Evolutionary conservation across 345 rosid genomes (phyloP), one percentile per base, ranked within the genome.

Genomic region (Corchorus olitorius): DNA sequence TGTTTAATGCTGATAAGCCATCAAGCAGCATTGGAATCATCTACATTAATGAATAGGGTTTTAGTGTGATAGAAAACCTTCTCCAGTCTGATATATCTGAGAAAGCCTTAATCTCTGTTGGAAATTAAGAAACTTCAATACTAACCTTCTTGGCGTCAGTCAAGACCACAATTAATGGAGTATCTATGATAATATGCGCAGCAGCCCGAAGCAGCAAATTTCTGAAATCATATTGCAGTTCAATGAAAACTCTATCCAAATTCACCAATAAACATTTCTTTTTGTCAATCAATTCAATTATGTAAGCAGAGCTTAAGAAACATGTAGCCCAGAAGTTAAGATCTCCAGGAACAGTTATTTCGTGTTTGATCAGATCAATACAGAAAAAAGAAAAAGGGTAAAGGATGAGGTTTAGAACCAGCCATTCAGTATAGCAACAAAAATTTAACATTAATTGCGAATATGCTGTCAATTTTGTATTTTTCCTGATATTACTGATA

Each of bases 61-160:
- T 34, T 2, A 70, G 58, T 61, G 80, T n/a, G 74, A 77, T 71
- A 27, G 77, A 41, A 41, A 64, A 53, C 63, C 61, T 39, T 72
- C 45, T 19, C 78, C 45, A 46, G 78, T 70, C 34, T 17, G 73
- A 43, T 67, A 41, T 54, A 76, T 67, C 20, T 53, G 63, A 71
- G 76, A 76, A 63, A 65, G 62, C 37, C 11, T 19, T n/a, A 67
- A 73, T 19, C 56, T 27, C 16, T 3, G 72, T 48, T 67, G 41
- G 59, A 77, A n/a, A 53, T 45, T 19, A 55, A 56, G n/a, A 72
- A 19, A 19, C 73, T 22, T n/a, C 60, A 63, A 35, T 53, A 75
- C 86, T 77, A 48, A 96, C 98, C 97, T 89, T 89, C 84, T 84
- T 89, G 37, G 92, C 86, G 71, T 92, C 89, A 72, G 84, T 86